These are phyloP conservation scores for Auricularia auricula-judae DNA, from an alignment of 768 basidiomycete species.

Conservation along the genomic window DNA sequence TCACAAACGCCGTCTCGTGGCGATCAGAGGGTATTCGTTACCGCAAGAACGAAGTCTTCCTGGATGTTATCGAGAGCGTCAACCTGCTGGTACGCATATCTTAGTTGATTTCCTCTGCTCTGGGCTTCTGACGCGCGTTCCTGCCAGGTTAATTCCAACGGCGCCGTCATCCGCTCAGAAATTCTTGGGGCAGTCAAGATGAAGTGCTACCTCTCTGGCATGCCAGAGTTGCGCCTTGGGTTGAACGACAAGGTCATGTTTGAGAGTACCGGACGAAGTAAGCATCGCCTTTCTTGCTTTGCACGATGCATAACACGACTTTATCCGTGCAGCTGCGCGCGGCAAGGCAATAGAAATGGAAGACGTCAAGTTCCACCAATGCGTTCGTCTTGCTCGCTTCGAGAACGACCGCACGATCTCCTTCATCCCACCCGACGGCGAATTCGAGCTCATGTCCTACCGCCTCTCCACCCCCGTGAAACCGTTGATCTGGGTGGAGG, in stretches of 20 bases:
- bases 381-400: conserved; percentile 91
- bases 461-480: conserved; percentile 95
- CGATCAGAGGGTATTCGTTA: conserved; percentile 94
- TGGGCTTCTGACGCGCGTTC: neutral
- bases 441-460: conserved; percentile 98
- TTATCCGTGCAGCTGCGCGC: conserved; percentile 49
- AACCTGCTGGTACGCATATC: conserved; percentile 68
- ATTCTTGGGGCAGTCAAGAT: conserved; percentile 99
- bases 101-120: neutral
- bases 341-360: conserved; percentile 99
- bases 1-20: conserved; percentile 98
- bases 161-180: conserved; percentile 93
- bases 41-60: conserved; percentile 97
- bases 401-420: conserved; percentile 99
- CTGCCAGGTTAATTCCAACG: conserved; percentile 83
- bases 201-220: conserved; percentile 99
- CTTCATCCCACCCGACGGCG: conserved; percentile 98
- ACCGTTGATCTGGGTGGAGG: conserved; percentile 95
- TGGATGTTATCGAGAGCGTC: conserved; percentile 96
- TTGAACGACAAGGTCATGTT: conserved; percentile 99
- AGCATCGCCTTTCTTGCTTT: conserved; percentile 17
- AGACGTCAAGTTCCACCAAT: conserved; percentile 99
- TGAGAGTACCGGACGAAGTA: conserved; percentile 90
- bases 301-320: conserved; percentile 1
- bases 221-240: conserved; percentile 93